Evolutionary conservation across 1,284 basidiomycete genomes (phyloP), one percentile per base, ranked within the genome.

Genomic region (Papiliotrema terrestris): DNA sequence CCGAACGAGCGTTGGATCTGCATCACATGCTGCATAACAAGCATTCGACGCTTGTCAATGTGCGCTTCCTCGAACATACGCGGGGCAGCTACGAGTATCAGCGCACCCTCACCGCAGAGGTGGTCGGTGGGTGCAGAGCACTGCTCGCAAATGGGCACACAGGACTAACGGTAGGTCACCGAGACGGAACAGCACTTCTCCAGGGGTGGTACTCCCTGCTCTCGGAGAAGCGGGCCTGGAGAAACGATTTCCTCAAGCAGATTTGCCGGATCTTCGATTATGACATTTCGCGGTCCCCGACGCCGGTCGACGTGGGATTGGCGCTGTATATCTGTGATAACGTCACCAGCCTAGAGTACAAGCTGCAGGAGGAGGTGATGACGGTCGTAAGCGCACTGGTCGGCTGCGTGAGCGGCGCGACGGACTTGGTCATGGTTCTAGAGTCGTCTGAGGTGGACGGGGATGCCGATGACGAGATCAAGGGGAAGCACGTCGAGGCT

Each of bases 311-410:
- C 63, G 80, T 92, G 29, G 83, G 86, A 29, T 90, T 98, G 64
- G 83, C 83, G 0, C 85, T 91, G 45, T 99, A 91, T 76, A 87
- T 98, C 81, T 88, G 91, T 0, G 96, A 98, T 73, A 97, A 96
- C 68, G 86, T 98, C 55, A 83, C 91, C 0, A 80, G 86, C 1
- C 83, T 99, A 55, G 92, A 97, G 47, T 98, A 94, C 80, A 96
- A 93, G 78, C 88, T 89, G 1, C 86, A 88, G 67, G 96, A 99
- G 72, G 96, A 98, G 78, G 85, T 88, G 3, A 80, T 98, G 55
- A 84, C 86, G 0, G 85, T 98, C 19, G 83, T 97, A 65, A 87
- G 87, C 61, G 83, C 84, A 51, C 81, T 97, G 46, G 93, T 89
- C 3, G 80, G 82, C 13, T 82, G 91, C 11, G 79, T 98, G 38